Conservation (phyloP, 2,329 filamentous ascomycete species). For the Colletotrichum navitas region DNA sequence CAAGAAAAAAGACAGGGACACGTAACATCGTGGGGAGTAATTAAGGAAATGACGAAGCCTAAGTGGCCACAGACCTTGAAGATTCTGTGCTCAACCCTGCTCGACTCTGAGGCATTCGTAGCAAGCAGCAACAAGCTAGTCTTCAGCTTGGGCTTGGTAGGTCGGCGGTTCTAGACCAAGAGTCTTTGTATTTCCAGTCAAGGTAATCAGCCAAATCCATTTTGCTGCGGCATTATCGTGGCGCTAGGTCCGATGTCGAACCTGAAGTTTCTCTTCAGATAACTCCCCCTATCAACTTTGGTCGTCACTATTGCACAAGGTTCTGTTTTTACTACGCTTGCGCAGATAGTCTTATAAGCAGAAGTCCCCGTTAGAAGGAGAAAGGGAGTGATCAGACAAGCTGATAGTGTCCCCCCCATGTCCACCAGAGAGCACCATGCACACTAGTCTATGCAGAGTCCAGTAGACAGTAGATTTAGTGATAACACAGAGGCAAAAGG, state of each 20-base stretch:
- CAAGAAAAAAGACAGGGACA: not conserved
- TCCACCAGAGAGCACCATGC: too few relatives aligned
- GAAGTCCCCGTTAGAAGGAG: not conserved
- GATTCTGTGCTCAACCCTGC: not conserved
- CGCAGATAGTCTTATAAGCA: not conserved
- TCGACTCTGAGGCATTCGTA: not conserved
- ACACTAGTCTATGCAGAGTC: too few relatives aligned
- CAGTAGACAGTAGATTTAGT: too few relatives aligned
- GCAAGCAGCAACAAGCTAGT: not conserved
- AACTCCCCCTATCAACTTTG: not conserved
- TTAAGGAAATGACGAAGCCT: not conserved
- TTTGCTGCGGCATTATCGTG: not conserved
- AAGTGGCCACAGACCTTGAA: not conserved
- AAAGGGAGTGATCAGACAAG: too few relatives aligned
- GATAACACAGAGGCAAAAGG: too few relatives aligned
- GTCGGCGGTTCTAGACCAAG: not conserved
- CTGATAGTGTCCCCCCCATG: too few relatives aligned
- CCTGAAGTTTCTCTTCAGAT: not conserved
- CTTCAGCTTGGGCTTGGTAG: not conserved
- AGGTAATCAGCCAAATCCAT: too few relatives aligned
- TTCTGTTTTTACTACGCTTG: not conserved
- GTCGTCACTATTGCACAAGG: not conserved
- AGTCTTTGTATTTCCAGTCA: not conserved
- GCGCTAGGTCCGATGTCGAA: not conserved
- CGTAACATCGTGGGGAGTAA: not conserved